Evolutionary conservation across 2,329 filamentous ascomycete species (phyloP), one percentile per base, ranked within the genome.

Genomic region (Alternaria brassicicola): DNA sequence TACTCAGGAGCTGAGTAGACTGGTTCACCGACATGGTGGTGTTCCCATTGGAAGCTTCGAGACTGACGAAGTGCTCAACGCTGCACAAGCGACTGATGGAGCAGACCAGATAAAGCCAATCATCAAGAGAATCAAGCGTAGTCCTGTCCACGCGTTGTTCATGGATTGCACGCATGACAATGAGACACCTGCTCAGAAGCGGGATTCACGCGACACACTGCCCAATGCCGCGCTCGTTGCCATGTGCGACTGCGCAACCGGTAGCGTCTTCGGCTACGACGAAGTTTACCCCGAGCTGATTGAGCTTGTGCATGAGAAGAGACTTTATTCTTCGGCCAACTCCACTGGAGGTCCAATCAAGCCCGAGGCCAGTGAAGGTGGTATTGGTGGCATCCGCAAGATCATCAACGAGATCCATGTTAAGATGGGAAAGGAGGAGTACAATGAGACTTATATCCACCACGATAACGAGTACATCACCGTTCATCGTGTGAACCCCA

Each of bases 111-210:
- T 47, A 3, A 58, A 63, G 21, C 41, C 50, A 68, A 85, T 91
- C 17, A 84, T 97, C 65, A 90, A 89, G 64, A 89, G 85, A 61
- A 93, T 99, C 77, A 91, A 92, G 65, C 89, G 90, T n/a, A 91
- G 88, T 3, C 92, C 93, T 4, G 90, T 98, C 0, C 93, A 97
- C 65, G 95, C 94, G 1, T 82, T 99, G 1, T 97, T 99, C 78
- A 98, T 98, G 93, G 96, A 99, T 76, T 99, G 96, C 78, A 99
- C 96, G 0, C 95, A 99, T 76, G 95, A 99, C 79, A 99, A 99
- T 69, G 94, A 99, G 79, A 90, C 92, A 2, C 95, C 95, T 0
- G 92, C 94, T 1, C 94, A 99, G 78, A 97, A 97, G 78, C 86
- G 96, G 38, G 93, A 97, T 75, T 93, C 93, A 50, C 87, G 93